Base-by-base conservation (phyloP, 2,329 filamentous ascomycete species). In the Trichoderma sp. region DNA sequence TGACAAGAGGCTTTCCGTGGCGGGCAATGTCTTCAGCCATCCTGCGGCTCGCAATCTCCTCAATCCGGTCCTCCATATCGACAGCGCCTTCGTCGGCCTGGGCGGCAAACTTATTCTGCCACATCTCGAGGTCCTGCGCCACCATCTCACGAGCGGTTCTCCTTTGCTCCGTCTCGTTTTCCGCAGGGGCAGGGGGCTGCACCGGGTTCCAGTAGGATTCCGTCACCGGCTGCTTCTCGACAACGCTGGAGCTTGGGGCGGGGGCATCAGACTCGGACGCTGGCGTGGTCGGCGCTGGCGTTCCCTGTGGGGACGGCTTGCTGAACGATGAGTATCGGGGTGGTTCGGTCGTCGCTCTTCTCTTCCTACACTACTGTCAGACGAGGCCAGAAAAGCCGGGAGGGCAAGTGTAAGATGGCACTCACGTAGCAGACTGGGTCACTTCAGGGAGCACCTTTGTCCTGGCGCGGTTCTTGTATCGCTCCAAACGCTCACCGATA, bases 71-170 rank as follows among this genome's bases (percentile, higher is more conserved):
- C 41, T 94, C 90, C 67, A 98, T 92, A 68, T 95, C 85, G 21
- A 74, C 73, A 4, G 84, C 84, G 5, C 93, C 93, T 74, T 96
- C 93, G 67, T 96, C 90, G 7, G 92, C 92, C 10, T 93, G 93
- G 66, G 88, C 87, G 30, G 90, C 85, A 74, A 97, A 97, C 73
- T 96, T 96, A 67, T 87, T 86, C 76, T 97, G 90, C 94, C 95
- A 99, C 64, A 84, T 83, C 69, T 86, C 84, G 15, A 99, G 83
- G 74, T 99, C 95, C 51, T 89, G 85, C 1, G 88, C 83, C 48
- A 98, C 90, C 68, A 85, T 85, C 71, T 89, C 85, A 51, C 87
- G 86, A 2, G 85, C 85, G 4, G 82, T 83, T 62, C 84, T 84
- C 28, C 85, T 83, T 17, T 80, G 76, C 28, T 87, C 83, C 34